Percentiles rank a stretch among this genome's conserved stretches.
Evolutionary conservation across 2,329 filamentous ascomycete species (phyloP).

Genomic region (Aspergillus pseudoterreus): DNA sequence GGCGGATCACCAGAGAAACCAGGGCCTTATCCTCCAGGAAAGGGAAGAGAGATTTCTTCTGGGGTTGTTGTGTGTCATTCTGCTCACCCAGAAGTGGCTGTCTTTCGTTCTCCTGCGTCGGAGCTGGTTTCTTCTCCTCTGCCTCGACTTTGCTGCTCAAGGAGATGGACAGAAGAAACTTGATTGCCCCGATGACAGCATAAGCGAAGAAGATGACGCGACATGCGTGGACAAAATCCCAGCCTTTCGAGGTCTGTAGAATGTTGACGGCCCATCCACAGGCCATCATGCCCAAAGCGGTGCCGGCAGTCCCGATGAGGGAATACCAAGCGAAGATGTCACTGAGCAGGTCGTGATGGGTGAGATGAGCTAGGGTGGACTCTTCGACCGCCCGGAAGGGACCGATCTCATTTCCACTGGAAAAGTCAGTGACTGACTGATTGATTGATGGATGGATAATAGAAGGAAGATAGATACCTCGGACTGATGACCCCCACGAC

Average conservation of each 20-base stretch:
- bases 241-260: slow-evolving; percentile 43
- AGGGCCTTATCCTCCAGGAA: slow-evolving; percentile 51
- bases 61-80: slow-evolving; percentile 9
- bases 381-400: slow-evolving; percentile 67
- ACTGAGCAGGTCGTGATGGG: slow-evolving; percentile 50
- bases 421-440: background rate
- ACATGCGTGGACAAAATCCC: slow-evolving; percentile 49
- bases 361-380: slow-evolving; percentile 60
- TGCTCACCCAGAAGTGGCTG: slow-evolving; percentile 29
- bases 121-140: slow-evolving; percentile 22
- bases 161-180: slow-evolving; percentile 50
- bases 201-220: slow-evolving; percentile 57
- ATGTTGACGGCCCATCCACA: slow-evolving; percentile 59
- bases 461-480: slow-evolving; percentile 30
- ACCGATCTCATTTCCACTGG: slow-evolving; percentile 60
- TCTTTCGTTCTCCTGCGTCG: slow-evolving; percentile 27
- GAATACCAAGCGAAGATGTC: slow-evolving; percentile 66
- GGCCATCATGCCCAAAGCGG: slow-evolving; percentile 56
- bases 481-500: slow-evolving; percentile 61
- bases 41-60: slow-evolving; percentile 45
- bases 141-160: slow-evolving; percentile 49
- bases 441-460: background rate
- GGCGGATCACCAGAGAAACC: slow-evolving; percentile 36
- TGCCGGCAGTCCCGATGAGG: slow-evolving; percentile 53
- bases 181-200: slow-evolving; percentile 54